Evolutionary conservation across 176 grass and related monocot species (phyloP).

Genomic region (sorghum (Sorghum bicolor)): Sorghum_bicolor_NCBIv3 NC_012875.2:55139001-55139500

Average conservation of each 20-base stretch:
- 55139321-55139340: conserved; percentile 53
- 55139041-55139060: conserved; percentile 2
- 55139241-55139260: not conserved
- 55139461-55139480: not conserved
- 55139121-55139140: conserved; percentile 1
- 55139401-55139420: conserved; percentile 44
- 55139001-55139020: conserved; percentile 30
- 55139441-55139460: conserved; percentile 16
- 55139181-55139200: not conserved
- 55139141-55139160: not conserved
- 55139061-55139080: not conserved
- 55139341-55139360: conserved; percentile 49
- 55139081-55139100: not conserved
- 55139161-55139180: conserved; percentile 1
- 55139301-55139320: conserved; percentile 38
- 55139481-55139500: conserved; percentile 3
- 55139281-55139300: not conserved
- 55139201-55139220: not conserved
- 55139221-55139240: not conserved
- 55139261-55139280: not conserved
- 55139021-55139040: conserved; percentile 24
- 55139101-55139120: conserved; percentile 29
- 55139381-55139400: conserved; percentile 49
- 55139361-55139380: conserved; percentile 42
- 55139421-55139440: conserved; percentile 16